These are phyloP conservation scores for Beauveria pseudobassiana DNA, from an alignment of 2,329 filamentous ascomycete genomes.

Conservation along the genomic window DNA sequence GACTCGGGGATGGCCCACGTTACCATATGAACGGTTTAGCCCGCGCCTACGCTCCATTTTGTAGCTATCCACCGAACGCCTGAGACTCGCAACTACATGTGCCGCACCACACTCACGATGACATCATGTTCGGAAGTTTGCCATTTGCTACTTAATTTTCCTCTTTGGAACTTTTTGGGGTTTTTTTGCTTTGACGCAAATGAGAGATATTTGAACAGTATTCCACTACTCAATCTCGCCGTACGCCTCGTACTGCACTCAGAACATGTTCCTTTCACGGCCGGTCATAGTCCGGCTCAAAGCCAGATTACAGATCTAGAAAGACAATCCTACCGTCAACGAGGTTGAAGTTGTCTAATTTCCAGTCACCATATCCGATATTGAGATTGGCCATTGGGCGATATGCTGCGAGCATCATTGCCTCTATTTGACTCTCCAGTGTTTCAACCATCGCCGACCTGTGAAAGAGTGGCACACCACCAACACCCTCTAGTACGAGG, in stretches of 20 bases:
- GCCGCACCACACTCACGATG: too few relatives aligned
- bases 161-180: too few relatives aligned
- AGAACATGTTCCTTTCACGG: neutral
- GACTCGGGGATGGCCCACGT: too few relatives aligned
- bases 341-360: conserved; percentile 12
- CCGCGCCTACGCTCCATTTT: too few relatives aligned
- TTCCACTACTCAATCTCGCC: neutral
- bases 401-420: neutral
- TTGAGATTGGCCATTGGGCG: neutral
- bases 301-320: conserved; percentile 6
- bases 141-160: too few relatives aligned
- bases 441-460: neutral
- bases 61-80: too few relatives aligned
- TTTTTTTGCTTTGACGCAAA: too few relatives aligned
- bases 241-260: neutral
- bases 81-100: too few relatives aligned
- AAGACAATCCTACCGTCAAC: conserved; percentile 11
- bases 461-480: conserved; percentile 7
- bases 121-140: too few relatives aligned
- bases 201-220: neutral
- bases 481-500: conserved; percentile 12
- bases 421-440: neutral
- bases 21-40: too few relatives aligned
- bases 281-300: neutral
- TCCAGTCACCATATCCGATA: conserved; percentile 10